These are phyloP conservation scores for Biscutella laevigata DNA, from an alignment of 441 rosid species.

Conservation along the genomic window DNA sequence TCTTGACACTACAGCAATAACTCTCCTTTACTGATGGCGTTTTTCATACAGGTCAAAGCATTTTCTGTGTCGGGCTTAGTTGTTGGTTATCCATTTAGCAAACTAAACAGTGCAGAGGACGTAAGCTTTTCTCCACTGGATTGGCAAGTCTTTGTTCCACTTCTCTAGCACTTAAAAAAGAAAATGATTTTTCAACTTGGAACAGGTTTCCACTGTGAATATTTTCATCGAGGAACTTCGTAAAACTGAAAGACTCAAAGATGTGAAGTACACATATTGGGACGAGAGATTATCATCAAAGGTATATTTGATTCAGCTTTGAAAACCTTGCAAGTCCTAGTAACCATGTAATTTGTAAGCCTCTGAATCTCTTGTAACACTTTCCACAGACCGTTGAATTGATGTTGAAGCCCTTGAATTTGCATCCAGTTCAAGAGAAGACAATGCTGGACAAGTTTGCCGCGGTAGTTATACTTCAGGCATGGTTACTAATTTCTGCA, in stretches of 20 bases:
- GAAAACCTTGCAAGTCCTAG: not conserved
- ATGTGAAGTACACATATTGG: constrained; percentile 68
- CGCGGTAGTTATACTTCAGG: constrained; percentile 90
- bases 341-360: not conserved
- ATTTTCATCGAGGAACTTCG: constrained; percentile 60
- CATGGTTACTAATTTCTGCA: constrained; percentile 21
- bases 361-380: constrained; percentile 8
- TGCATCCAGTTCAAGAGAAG: constrained; percentile 51
- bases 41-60: constrained; percentile 50
- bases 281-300: constrained; percentile 68
- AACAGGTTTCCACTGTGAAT: constrained; percentile 53
- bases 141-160: not conserved
- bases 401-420: constrained; percentile 45
- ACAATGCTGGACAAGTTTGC: constrained; percentile 72
- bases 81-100: constrained; percentile 61
- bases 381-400: constrained; percentile 49
- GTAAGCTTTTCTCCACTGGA: constrained; percentile 30
- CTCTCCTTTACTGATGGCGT: not conserved
- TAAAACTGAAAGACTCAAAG: constrained; percentile 52
- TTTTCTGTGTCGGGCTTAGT: constrained; percentile 56
- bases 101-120: constrained; percentile 26
- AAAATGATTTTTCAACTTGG: constrained; percentile 16
- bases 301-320: constrained; percentile 32
- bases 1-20: not conserved
- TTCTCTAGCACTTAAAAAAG: not conserved